phyloP scores from a whole-genome alignment of 2,329 filamentous ascomycete species.

The Acrocalymma vagum region DNA sequence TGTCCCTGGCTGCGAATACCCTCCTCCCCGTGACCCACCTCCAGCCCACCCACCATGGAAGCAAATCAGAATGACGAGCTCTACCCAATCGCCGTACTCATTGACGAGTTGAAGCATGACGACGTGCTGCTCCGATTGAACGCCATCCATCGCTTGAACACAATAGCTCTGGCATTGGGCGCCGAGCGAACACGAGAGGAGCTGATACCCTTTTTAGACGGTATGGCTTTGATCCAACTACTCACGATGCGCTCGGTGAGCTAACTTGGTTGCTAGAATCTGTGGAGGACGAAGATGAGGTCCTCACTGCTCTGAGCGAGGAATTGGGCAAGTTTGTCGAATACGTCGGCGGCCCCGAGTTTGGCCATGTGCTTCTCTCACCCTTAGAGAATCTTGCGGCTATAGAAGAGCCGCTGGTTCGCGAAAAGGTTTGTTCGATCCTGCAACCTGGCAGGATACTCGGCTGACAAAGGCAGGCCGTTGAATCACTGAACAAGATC shows the following conservation, averaged over 20 bases:
- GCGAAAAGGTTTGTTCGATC: slow-evolving; percentile 80
- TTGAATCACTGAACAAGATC: slow-evolving; percentile 99
- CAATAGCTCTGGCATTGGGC: slow-evolving; percentile 94
- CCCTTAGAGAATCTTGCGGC: slow-evolving; percentile 97
- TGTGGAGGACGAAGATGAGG: slow-evolving; percentile 98
- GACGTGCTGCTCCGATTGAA: slow-evolving; percentile 98
- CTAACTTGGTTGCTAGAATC: slow-evolving; percentile 73
- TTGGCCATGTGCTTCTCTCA: slow-evolving; percentile 94
- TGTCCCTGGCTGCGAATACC: slow-evolving; percentile 26
- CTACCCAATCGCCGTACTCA: slow-evolving; percentile 98
- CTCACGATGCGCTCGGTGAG: slow-evolving; percentile 23
- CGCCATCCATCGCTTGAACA: slow-evolving; percentile 96
- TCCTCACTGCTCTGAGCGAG: slow-evolving; percentile 94
- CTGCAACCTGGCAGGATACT: neutral
- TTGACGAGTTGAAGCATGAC: slow-evolving; percentile 99
- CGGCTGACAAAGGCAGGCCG: slow-evolving; percentile 70
- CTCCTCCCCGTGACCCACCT: slow-evolving; percentile 25
- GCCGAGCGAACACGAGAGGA: slow-evolving; percentile 97
- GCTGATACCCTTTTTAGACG: slow-evolving; percentile 98
- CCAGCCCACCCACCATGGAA: slow-evolving; percentile 71
- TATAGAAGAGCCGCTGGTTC: slow-evolving; percentile 96
- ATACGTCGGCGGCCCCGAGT: slow-evolving; percentile 93
- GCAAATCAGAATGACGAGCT: slow-evolving; percentile 96
- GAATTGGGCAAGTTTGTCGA: slow-evolving; percentile 97
- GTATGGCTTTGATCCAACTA: slow-evolving; percentile 64